Conservation (phyloP, 192 early-diverging fungal genomes). For the Backusella macrospora region DNA sequence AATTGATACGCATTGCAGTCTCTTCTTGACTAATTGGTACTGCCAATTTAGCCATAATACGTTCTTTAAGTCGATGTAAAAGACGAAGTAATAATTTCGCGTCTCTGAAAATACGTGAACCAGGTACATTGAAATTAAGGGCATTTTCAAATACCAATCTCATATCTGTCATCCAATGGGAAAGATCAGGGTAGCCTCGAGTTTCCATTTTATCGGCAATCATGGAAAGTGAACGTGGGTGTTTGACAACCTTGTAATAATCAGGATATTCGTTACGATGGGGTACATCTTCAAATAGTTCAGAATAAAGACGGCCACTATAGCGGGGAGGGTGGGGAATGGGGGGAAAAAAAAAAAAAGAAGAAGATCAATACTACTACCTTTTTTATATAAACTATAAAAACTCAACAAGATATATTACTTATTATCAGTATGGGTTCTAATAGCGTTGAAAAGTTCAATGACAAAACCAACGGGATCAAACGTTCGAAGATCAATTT, state of each 20-base stretch:
- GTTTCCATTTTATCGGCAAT: constrained; percentile 66
- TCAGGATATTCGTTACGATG: constrained; percentile 82
- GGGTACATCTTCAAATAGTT: constrained; percentile 81
- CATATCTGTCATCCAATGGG: constrained; percentile 82
- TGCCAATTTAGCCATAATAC: constrained; percentile 19
- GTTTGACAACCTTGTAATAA: constrained; percentile 83
- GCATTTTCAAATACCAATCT: constrained; percentile 88
- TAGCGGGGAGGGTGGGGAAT: too few relatives aligned
- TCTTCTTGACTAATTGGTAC: constrained; percentile 30
- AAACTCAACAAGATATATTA: constrained; percentile 27
- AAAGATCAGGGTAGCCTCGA: constrained; percentile 66
- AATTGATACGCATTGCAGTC: constrained; percentile 16
- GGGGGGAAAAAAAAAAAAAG: neutral
- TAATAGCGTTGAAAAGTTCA: constrained; percentile 44
- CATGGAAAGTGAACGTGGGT: constrained; percentile 75
- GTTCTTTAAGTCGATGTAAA: constrained; percentile 35
- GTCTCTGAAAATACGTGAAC: constrained; percentile 83
- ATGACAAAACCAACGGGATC: constrained; percentile 37
- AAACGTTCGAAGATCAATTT: constrained; percentile 25
- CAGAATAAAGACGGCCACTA: constrained; percentile 67
- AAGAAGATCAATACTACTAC: neutral
- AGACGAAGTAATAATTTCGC: constrained; percentile 56
- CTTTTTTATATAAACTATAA: neutral
- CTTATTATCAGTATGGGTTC: constrained; percentile 52
- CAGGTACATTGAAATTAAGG: constrained; percentile 85